These are phyloP conservation scores for Xylaria hypoxylon DNA, from an alignment of 2,329 filamentous ascomycete species.

Conservation along the genomic window DNA sequence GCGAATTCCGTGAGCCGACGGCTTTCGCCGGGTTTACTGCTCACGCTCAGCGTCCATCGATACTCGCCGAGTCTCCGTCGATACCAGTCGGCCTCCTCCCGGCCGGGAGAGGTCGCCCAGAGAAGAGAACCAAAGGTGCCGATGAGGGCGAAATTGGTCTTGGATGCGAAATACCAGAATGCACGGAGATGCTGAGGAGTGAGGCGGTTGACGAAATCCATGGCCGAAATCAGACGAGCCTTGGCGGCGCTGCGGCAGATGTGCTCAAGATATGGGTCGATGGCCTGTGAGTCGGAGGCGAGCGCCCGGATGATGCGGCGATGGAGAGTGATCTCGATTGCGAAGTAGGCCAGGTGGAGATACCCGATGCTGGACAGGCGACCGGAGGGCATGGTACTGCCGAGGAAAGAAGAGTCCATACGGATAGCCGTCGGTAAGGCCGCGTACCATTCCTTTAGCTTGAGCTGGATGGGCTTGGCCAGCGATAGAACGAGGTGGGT, in stretches of 20 bases:
- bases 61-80: conserved; percentile 87
- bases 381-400: conserved; percentile 54
- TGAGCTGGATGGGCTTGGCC: conserved; percentile 84
- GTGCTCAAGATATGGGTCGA: conserved; percentile 86
- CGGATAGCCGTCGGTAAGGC: conserved; percentile 72
- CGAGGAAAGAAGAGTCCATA: conserved; percentile 71
- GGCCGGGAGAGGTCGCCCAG: conserved; percentile 87
- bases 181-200: conserved; percentile 86
- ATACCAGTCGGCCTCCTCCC: conserved; percentile 94
- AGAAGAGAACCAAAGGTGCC: conserved; percentile 92
- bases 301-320: conserved; percentile 89
- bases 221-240: conserved; percentile 91
- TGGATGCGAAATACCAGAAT: conserved; percentile 92
- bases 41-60: conserved; percentile 91
- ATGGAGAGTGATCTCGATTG: conserved; percentile 92
- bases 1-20: conserved; percentile 74
- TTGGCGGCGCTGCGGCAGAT: conserved; percentile 95
- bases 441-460: conserved; percentile 84
- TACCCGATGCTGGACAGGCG: conserved; percentile 75
- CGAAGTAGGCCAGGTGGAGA: conserved; percentile 91
- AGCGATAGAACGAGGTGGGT: conserved; percentile 79
- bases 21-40: conserved; percentile 75
- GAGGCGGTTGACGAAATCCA: conserved; percentile 96
- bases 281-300: conserved; percentile 57
- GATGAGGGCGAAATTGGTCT: conserved; percentile 93